Evolutionary conservation across 345 rosid species (phyloP), one percentile per base, ranked within the genome.

Genomic region (Acer campestre): DNA sequence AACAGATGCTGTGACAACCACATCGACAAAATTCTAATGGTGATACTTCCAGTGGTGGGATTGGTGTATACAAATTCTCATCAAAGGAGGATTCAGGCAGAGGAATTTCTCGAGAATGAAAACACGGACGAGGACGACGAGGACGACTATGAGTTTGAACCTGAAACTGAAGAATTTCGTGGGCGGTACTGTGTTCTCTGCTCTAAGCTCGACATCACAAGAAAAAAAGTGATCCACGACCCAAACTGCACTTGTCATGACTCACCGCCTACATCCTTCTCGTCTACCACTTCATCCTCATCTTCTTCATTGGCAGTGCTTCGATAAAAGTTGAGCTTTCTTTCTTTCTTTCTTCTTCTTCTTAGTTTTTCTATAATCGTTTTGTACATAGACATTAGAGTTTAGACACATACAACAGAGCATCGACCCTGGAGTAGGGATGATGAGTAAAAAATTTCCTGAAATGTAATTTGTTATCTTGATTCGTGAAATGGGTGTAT

Each of bases 161-260:
- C 61, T 11, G 75, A 70, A 10, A 58, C 2, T 12, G 83, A 71
- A 5, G 80, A 78, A 42, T 67, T 70, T 25, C 71, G 25, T 10
- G 89, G 90, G 14, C 77, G 75, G 79, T 91, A 83, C 53, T 91
- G 96, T 73, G 85, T 91, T n/a, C 85, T 84, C 73, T 89, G 96
- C 81, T 75, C 96, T 40, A 88, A 88, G 79, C 81, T 91, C 20
- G 90, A 91, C 83, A 69, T 79, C 27, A 78, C 77, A 4, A 74
- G 80, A 68, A 88, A 74, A 80, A 83, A 29, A 69, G 87, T 56
- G 38, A 42, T 88, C 75, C 96, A 91, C 71, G 88, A 88, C 2
- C 78, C 77, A 0, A 76, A 81, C 35, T 91, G 96, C 70, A 81
- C 76, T 65, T 88, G 96, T 81, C 73, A 74, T 65, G 82, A 71